Base-by-base conservation (phyloP, 106 monocot genomes). In the Amphibolis antarctica region DNA sequence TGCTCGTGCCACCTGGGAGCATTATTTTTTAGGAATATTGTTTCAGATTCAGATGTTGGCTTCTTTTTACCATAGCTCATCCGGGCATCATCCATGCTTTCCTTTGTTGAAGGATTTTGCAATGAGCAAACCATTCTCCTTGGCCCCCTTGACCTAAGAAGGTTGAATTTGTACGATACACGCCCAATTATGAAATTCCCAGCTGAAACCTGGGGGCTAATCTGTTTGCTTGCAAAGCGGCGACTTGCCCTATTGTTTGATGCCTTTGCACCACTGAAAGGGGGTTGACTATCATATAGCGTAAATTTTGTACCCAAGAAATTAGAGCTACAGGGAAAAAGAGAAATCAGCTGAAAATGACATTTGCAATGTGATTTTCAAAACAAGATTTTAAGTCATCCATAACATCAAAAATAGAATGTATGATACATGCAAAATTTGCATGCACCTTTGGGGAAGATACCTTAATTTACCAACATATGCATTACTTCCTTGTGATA, bases 401-500 rank as follows among this genome's bases (percentile, higher is more conserved):
- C n/a, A n/a, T n/a, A n/a, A n/a, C n/a, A n/a, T n/a, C n/a, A n/a
- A n/a, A n/a, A n/a, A n/a, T n/a, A n/a, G n/a, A n/a, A n/a, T n/a
- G n/a, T n/a, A n/a, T n/a, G n/a, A n/a, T n/a, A n/a, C n/a, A n/a
- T n/a, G n/a, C n/a, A n/a, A n/a, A n/a, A n/a, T n/a, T n/a, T n/a
- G n/a, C n/a, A n/a, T n/a, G n/a, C n/a, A n/a, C n/a, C n/a, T n/a
- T n/a, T n/a, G n/a, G 24, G 1, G 24, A 60, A 60, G 20, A 68
- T 67, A 89, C 88, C 85, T 85, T 66, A 89, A 51, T 62, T 82
- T 89, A 46, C 88, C 88, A 59, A 89, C 46, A 71, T 79, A 89
- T 45, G 77, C 81, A 44, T 75, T 82, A 69, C 79, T 82, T 42
- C 79, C 79, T 72, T 77, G 76, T 3, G 85, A 85, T 15, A 89